Conservation (phyloP, 164 flowering plant species). For the Vitis cinerea region DNA sequence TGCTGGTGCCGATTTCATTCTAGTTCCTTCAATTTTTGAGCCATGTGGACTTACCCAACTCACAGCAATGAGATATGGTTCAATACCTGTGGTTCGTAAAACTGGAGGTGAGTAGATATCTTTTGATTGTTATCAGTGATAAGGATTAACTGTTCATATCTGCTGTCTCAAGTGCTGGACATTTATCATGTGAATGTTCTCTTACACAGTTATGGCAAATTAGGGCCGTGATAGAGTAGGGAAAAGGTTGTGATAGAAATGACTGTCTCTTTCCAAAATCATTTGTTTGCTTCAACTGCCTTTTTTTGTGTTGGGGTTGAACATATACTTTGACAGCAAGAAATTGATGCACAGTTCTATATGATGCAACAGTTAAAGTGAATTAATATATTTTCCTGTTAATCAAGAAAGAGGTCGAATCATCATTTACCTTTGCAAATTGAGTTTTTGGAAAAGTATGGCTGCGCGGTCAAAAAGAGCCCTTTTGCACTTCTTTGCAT, state of each 20-base stretch:
- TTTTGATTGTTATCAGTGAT: not conserved
- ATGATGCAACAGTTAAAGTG: not conserved
- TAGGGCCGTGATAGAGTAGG: too few species aligned
- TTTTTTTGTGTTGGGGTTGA: not conserved
- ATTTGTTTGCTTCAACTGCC: not conserved
- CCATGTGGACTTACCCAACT: slow-evolving; percentile 99
- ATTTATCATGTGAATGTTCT: too few species aligned
- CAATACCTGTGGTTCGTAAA: slow-evolving; percentile 91
- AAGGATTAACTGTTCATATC: not conserved
- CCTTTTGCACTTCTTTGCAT: too few species aligned
- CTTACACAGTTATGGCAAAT: too few species aligned
- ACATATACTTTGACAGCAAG: not conserved
- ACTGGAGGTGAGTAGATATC: slow-evolving; percentile 73
- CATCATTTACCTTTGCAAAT: too few species aligned
- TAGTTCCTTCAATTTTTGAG: slow-evolving; percentile 97
- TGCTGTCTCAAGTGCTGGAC: too few species aligned
- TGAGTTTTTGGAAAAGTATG: too few species aligned
- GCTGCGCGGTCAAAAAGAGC: too few species aligned
- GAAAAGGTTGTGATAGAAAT: not conserved
- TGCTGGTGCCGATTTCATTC: slow-evolving; percentile 91
- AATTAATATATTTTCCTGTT: too few species aligned
- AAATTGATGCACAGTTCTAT: not conserved
- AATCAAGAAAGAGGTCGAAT: too few species aligned
- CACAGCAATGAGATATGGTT: slow-evolving; percentile 94
- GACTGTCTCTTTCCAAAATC: not conserved